Evolutionary conservation across 331 rosid genomes (phyloP), one percentile per base, ranked within the genome.

Genomic region (Acacia concinna): DNA sequence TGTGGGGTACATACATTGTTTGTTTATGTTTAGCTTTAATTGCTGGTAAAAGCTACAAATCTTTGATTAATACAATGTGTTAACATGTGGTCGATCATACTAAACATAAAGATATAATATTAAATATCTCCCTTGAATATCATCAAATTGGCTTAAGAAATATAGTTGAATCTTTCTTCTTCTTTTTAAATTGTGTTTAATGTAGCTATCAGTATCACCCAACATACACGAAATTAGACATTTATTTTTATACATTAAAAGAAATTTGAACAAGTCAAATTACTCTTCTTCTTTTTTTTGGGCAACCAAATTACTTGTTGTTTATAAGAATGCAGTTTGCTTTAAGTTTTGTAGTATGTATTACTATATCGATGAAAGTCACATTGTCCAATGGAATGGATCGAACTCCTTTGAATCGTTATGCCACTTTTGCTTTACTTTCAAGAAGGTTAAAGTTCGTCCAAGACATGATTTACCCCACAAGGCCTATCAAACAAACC

Each of bases 51-150:
- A 41, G 30, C 49, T 7, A 34, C 67, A 25, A 78, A 14, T 71
- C 75, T 62, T 49, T 51, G 73, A 82, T 70, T 62, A 51, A 40
- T 49, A 59, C 2, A 75, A 60, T 7, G 17, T 3, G 23, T 2
- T 43, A 52, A 51, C 56, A 44, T 9, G 34, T 68, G 81, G 35
- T 41, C 59, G 81, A 30, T 41, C 59, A 12, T 34, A 11, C 40
- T 12, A 67, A 68, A 37, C 32, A 9, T 60, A 52, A 18, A 18
- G 74, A 57, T 41, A 46, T 34, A 31, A 37, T 64, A 59, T 21
- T 7, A n/a, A 70, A 63, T 62, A 56, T 57, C 68, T 52, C 32
- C 6, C 14, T n/a, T 20, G 83, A 75, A 65, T 79, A 37, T 57
- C 59, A 62, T 25, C 65, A 4, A 27, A 12, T 13, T 59, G 35